phyloP scores from a whole-genome alignment of 305 asterid species.

The Fraxinus sp. region DNA sequence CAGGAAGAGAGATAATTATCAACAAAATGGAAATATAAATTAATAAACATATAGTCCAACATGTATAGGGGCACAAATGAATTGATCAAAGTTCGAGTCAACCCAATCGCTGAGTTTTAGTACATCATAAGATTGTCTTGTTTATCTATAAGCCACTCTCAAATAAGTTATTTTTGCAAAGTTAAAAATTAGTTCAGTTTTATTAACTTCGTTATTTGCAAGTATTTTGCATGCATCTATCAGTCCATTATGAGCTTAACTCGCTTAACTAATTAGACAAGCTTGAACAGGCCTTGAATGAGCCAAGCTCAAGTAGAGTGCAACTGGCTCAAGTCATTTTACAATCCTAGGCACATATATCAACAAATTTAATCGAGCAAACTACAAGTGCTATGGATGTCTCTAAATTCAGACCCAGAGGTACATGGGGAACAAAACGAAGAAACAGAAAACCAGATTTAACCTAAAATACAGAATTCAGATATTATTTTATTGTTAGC shows the following conservation, averaged over 20 bases:
- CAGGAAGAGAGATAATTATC: not conserved
- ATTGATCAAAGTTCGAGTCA: conserved; percentile 1
- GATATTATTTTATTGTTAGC: not conserved
- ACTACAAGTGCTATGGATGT: not conserved
- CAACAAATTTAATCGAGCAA: not conserved
- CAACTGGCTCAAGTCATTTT: not conserved
- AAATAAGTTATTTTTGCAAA: not conserved
- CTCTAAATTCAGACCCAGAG: not conserved
- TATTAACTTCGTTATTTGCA: not conserved
- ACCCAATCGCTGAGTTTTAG: not conserved
- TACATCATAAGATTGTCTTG: conserved; percentile 11
- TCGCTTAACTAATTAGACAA: not conserved
- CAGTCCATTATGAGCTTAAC: not conserved
- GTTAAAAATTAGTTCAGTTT: not conserved
- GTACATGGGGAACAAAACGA: not conserved
- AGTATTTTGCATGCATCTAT: not conserved
- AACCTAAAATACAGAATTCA: not conserved
- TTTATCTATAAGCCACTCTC: conserved; percentile 11
- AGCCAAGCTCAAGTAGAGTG: not conserved
- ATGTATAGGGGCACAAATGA: not conserved
- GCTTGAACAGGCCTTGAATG: not conserved
- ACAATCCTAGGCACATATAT: not conserved
- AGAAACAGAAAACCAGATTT: not conserved
- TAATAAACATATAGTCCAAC: not conserved
- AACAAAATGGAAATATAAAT: not conserved